Evolutionary conservation across 2,329 filamentous ascomycete species (phyloP), one percentile per base, ranked within the genome.

Genomic region (Oidium heveae): DNA sequence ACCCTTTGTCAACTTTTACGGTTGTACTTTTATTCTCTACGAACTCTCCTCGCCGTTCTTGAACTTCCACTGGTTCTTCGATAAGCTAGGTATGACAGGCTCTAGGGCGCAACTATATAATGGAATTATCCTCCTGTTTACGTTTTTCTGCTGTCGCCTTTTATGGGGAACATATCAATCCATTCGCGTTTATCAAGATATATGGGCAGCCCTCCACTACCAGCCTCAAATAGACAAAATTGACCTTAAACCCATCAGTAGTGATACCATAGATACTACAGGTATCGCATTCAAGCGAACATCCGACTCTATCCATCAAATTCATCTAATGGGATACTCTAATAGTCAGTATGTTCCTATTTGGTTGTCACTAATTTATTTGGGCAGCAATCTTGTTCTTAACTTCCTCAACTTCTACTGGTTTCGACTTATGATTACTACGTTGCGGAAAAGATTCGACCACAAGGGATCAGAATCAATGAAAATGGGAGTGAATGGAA

Each of bases 31-130:
- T 67, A 85, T 93, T 62, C 79, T 91, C 56, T 93, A 87, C 76
- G 86, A 93, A 67, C 75, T 93, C 41, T 88, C 84, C 28, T 84
- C 82, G 4, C 84, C 85, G 8, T 88, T 91, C 67, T 74, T 91
- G 56, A 93, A 93, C 65, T 76, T 89, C 64, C 86, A 93, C 71
- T 93, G 86, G 86, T 91, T 91, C 71, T 85, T 84, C 68, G 86
- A 93, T 68, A 93, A 93, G 70, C 71, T 89, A 56, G 75, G 78
- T 62, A 79, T 86, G 73, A 91, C 86, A 0, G 86, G 86, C 37
- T 79, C 80, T 20, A 73, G 71, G 54, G 67, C 77, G 24, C 86
- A 91, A 69, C 74, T 88, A 32, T 79, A 85, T 67, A 91, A 91
- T 63, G 85, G 85, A 61, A 72, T 87, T 57, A 63, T 76, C 55